Evolutionary conservation across 2,329 filamentous ascomycete species (phyloP), one percentile per base, ranked within the genome.

Genomic region (Clarireedia homoeocarpa): DNA sequence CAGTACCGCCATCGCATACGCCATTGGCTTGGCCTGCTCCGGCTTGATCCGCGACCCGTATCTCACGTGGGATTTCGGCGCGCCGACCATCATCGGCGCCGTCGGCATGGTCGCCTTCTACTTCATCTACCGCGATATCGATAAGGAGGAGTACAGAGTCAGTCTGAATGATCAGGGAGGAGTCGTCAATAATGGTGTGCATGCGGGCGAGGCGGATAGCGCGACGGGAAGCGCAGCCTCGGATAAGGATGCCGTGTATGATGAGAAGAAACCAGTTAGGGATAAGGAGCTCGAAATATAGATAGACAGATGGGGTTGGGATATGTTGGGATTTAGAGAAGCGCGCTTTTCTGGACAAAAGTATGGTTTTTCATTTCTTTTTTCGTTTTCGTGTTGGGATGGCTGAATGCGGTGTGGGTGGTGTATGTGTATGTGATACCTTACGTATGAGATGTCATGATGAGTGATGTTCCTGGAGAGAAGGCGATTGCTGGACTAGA

Each of bases 21-120:
- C 70, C 39, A 71, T 79, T 59, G 73, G 74, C 58, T 63, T 78
- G 44, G 72, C 73, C 42, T 70, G 71, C 63, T 73, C 76, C 20
- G 72, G 72, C 4, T 71, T 76, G 42, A 71, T 80, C 56, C 71
- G 69, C 0, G 77, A 80, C 63, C 77, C 77, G 6, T 71, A 75
- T 59, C 66, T 80, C 39, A 74, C 73, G 5, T 78, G 75, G 76
- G 75, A 74, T 61, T 77, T 79, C 61, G 75, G 73, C 42, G 77
- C 72, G 36, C 71, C 73, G 9, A 73, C 76, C 36, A 77, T 78
- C 45, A 66, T 72, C 15, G 76, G 76, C 54, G 72, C 66, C 44
- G 61, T 78, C 36, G 62, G 75, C 10, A 73, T 74, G 15, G 65
- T 76, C 17, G 34, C 72, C 51, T 78, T 79, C 63, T 77, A 72